phyloP scores from a whole-genome alignment of 1,284 basidiomycete species.

The Taiwanofungus camphoratus region DNA sequence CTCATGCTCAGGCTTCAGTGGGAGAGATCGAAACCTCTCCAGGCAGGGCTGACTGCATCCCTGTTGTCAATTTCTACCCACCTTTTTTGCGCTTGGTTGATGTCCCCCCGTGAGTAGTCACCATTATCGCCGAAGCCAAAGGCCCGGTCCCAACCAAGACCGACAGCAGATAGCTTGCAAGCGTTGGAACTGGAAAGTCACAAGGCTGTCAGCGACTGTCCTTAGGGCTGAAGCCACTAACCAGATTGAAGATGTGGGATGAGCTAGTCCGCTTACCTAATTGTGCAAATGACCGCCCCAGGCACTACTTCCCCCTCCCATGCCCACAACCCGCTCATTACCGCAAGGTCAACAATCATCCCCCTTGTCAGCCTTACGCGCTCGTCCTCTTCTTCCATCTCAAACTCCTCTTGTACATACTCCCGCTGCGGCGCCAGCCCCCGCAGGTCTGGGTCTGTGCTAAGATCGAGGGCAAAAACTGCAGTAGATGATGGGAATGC shows the following conservation, averaged over 20 bases:
- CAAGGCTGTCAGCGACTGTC: slow-evolving; percentile 3
- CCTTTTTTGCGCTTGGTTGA: slow-evolving; percentile 39
- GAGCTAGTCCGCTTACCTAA: slow-evolving; percentile 38
- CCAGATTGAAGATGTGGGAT: not conserved
- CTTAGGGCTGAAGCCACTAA: no score
- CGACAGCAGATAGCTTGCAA: slow-evolving; percentile 54
- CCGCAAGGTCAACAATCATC: slow-evolving; percentile 60
- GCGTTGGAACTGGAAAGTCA: slow-evolving; percentile 45
- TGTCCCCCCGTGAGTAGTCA: slow-evolving; percentile 31
- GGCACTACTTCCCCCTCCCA: slow-evolving; percentile 40
- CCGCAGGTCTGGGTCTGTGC: slow-evolving; percentile 36
- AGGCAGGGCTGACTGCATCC: slow-evolving; percentile 45
- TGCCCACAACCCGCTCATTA: slow-evolving; percentile 56
- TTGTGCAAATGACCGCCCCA: slow-evolving; percentile 48
- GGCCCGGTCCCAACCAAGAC: slow-evolving; percentile 57
- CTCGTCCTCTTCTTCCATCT: slow-evolving; percentile 32
- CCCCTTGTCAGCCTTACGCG: slow-evolving; percentile 49
- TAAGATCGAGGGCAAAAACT: slow-evolving; percentile 41
- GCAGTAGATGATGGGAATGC: slow-evolving; percentile 33
- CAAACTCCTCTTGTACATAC: slow-evolving; percentile 52
- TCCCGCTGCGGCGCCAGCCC: slow-evolving; percentile 44
- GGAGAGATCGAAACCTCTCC: slow-evolving; percentile 45
- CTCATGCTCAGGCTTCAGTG: not conserved
- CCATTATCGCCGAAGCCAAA: slow-evolving; percentile 45
- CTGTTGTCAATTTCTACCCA: slow-evolving; percentile 61